A percentile compares a stretch with the other conserved stretches of the same genome.
Evolutionary conservation across 2,329 filamentous ascomycete species (phyloP).

Genomic region (Xenosphaeropsis pyriputrescens): DNA sequence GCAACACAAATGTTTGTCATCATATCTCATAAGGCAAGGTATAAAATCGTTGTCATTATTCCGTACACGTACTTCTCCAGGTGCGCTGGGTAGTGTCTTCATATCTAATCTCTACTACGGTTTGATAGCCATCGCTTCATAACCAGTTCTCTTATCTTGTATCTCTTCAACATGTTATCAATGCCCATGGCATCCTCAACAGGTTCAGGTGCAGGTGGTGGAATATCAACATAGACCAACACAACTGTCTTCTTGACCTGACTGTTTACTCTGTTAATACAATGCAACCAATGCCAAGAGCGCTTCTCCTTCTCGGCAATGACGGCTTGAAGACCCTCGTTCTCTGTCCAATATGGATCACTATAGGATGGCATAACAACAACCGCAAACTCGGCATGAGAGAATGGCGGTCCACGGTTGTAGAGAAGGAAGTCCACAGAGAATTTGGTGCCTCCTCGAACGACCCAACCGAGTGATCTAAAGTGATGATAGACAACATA

Average conservation of each 20-base stretch:
- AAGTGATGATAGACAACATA: slow-evolving; percentile 95
- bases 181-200: slow-evolving; percentile 37
- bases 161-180: slow-evolving; percentile 47
- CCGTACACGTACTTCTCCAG: too few relatives aligned
- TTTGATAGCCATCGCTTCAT: slow-evolving; percentile 77
- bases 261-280: slow-evolving; percentile 75
- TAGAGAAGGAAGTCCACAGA: slow-evolving; percentile 92
- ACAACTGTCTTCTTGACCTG: slow-evolving; percentile 86
- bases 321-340: slow-evolving; percentile 29
- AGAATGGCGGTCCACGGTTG: slow-evolving; percentile 81
- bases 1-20: too few relatives aligned
- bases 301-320: slow-evolving; percentile 33
- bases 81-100: too few relatives aligned
- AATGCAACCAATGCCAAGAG: slow-evolving; percentile 76
- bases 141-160: slow-evolving; percentile 67
- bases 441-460: slow-evolving; percentile 86
- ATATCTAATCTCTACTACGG: slow-evolving; percentile 34
- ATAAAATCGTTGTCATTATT: too few relatives aligned
- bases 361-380: slow-evolving; percentile 73
- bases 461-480: slow-evolving; percentile 87
- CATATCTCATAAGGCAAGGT: too few relatives aligned
- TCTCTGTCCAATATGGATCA: slow-evolving; percentile 52
- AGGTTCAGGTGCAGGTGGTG: slow-evolving; percentile 41
- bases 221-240: slow-evolving; percentile 82
- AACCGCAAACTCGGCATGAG: slow-evolving; percentile 86